Percentiles rank a stretch among this genome's conserved stretches.
phyloP scores from a whole-genome alignment of 2,329 filamentous ascomycete genomes.

The Blastomyces percursus region DNA sequence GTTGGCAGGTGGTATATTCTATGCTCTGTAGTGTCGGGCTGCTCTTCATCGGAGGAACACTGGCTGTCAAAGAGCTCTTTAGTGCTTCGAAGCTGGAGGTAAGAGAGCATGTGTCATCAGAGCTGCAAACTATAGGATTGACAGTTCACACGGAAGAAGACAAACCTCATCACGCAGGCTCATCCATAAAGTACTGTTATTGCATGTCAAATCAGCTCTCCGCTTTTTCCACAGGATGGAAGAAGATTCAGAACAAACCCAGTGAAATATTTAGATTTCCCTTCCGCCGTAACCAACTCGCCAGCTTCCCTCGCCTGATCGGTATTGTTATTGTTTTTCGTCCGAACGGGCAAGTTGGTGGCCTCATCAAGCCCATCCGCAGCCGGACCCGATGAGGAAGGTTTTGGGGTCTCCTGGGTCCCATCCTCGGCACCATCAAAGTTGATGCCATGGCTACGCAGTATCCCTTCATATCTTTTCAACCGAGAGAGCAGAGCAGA shows the following conservation, averaged over 20 bases:
- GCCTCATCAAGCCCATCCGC: background rate
- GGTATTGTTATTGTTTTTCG: slow-evolving; percentile 7
- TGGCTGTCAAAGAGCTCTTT: background rate
- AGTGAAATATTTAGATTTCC: slow-evolving; percentile 20
- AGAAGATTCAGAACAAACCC: slow-evolving; percentile 20
- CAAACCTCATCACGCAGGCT: slow-evolving; percentile 14
- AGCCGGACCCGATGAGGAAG: background rate
- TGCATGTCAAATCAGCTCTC: slow-evolving; percentile 18
- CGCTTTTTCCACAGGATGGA: slow-evolving; percentile 33
- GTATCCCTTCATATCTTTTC: slow-evolving; percentile 54
- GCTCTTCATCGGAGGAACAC: slow-evolving; percentile 3
- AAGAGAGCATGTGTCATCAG: background rate
- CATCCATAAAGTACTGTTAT: slow-evolving; percentile 12
- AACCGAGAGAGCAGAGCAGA: slow-evolving; percentile 59
- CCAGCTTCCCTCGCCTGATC: background rate
- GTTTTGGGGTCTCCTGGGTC: background rate
- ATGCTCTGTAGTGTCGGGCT: background rate
- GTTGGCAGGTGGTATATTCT: background rate
- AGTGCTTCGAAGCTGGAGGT: background rate
- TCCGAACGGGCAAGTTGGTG: slow-evolving; percentile 16
- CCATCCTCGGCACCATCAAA: slow-evolving; percentile 40
- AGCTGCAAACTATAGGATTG: background rate
- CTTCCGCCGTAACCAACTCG: slow-evolving; percentile 12
- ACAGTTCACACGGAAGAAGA: background rate
- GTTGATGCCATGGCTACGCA: slow-evolving; percentile 55